These are phyloP conservation scores for Neurospora crassa DNA, from an alignment of 2,329 filamentous ascomycete genomes.

Conservation along the genomic window DNA sequence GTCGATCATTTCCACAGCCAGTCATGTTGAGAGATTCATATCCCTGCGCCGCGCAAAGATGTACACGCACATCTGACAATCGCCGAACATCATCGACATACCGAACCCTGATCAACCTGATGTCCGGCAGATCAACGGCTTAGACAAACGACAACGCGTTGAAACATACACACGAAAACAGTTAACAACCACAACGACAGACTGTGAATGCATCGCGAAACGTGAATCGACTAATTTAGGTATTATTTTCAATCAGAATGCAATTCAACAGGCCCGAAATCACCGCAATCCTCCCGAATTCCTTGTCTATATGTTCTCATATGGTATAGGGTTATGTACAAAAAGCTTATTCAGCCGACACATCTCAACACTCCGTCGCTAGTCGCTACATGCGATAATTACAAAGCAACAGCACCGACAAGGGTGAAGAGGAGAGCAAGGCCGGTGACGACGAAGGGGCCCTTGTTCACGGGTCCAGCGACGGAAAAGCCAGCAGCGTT, in stretches of 20 bases:
- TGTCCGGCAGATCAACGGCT: background rate
- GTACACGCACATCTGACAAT: background rate
- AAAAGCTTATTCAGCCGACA: background rate
- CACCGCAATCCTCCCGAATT: too few species aligned
- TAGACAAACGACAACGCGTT: background rate
- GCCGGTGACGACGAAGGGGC: slow-evolving; percentile 26
- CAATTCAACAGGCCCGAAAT: background rate
- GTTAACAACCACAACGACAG: background rate
- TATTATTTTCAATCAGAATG: background rate
- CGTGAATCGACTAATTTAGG: background rate
- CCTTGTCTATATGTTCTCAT: background rate
- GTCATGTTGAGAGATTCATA: background rate
- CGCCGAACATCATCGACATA: background rate
- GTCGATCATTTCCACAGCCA: background rate
- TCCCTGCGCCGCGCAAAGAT: background rate
- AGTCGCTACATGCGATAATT: background rate
- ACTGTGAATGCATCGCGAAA: background rate
- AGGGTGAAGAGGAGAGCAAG: slow-evolving; percentile 28
- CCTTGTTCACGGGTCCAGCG: slow-evolving; percentile 26
- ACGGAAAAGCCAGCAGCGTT: slow-evolving; percentile 22
- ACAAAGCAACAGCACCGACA: slow-evolving; percentile 25
- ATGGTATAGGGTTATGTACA: background rate
- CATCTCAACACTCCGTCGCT: background rate
- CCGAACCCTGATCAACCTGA: background rate
- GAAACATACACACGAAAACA: background rate